These are phyloP conservation scores for Nicotiana otophora DNA, from an alignment of 257 asterid genomes.

Conservation along the genomic window DNA sequence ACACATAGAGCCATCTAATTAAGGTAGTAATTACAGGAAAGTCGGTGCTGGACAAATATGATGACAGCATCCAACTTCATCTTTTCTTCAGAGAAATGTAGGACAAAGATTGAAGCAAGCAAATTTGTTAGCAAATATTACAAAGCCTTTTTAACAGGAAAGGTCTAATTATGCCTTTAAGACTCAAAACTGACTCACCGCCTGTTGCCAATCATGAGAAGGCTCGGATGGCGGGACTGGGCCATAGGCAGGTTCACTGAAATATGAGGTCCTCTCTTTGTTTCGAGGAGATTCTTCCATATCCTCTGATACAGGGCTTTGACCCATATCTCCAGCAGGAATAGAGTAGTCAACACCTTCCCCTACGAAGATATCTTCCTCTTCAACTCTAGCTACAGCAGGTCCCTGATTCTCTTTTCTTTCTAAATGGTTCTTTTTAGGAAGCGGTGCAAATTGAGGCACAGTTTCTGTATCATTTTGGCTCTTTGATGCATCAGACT, in stretches of 20 bases:
- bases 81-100: background rate
- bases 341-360: constrained; percentile 80
- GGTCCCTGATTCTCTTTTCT: constrained; percentile 49
- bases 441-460: constrained; percentile 86
- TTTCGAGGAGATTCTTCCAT: constrained; percentile 99
- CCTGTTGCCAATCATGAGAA: constrained; percentile 77
- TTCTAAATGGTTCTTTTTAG: constrained; percentile 44
- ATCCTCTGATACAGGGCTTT: constrained; percentile 92
- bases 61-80: background rate
- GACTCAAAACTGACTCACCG: constrained; percentile 36
- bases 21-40: background rate
- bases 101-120: background rate
- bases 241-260: constrained; percentile 80
- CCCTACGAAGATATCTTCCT: constrained; percentile 93
- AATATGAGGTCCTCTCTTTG: constrained; percentile 65
- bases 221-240: constrained; percentile 90
- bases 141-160: background rate
- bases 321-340: constrained; percentile 85
- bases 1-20: background rate
- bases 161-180: background rate
- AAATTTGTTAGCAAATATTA: background rate
- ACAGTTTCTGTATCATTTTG: constrained; percentile 45
- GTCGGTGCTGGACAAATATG: background rate
- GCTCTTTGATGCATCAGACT: constrained; percentile 40
- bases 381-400: constrained; percentile 51